Conservation (phyloP, 169 alveolate genomes). For the Plasmodium billcollinsi region DNA sequence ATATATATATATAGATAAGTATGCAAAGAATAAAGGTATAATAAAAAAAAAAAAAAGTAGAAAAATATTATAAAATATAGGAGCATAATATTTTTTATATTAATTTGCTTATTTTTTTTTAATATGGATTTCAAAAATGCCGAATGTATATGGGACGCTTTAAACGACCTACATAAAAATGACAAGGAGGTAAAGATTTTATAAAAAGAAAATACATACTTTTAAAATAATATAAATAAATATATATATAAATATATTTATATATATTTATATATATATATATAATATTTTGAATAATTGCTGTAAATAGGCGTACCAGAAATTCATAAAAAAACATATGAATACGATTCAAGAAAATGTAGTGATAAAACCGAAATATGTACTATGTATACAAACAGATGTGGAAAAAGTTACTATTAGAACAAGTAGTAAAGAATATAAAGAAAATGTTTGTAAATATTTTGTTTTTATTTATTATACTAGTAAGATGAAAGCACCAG, state of each 20-base stretch:
- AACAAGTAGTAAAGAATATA: slow-evolving; percentile 41
- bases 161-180: slow-evolving; percentile 36
- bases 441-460: slow-evolving; percentile 66
- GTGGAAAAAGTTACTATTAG: slow-evolving; percentile 49
- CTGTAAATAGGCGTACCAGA: slow-evolving; percentile 42
- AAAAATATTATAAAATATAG: background rate
- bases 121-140: slow-evolving; percentile 70
- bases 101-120: background rate
- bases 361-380: slow-evolving; percentile 40
- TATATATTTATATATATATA: too few species aligned
- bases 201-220: background rate
- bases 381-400: slow-evolving; percentile 48
- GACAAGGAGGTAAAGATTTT: background rate
- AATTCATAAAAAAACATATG: slow-evolving; percentile 57
- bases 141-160: slow-evolving; percentile 54
- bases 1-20: too few species aligned
- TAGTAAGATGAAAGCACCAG: slow-evolving; percentile 47
- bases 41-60: slow-evolving; percentile 6
- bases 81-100: background rate
- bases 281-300: background rate
- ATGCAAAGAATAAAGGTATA: background rate
- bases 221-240: background rate
- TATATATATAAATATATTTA: too few species aligned
- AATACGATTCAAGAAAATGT: background rate
- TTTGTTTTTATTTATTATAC: slow-evolving; percentile 63